Conservation (phyloP, 73 alveolate genomes). For the Stentor roeselii region DNA sequence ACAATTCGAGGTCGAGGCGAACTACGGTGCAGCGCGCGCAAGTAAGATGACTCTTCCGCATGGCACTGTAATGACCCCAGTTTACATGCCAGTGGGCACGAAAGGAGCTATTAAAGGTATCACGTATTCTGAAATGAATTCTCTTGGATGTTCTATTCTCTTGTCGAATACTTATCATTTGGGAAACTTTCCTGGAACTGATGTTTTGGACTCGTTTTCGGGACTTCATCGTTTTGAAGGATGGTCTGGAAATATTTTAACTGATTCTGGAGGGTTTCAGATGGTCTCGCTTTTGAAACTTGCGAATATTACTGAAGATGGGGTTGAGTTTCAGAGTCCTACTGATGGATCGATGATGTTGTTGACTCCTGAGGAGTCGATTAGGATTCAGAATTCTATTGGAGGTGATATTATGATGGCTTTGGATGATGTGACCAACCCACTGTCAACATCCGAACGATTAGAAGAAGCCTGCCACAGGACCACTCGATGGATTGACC, state of each 20-base stretch:
- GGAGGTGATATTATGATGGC: slow-evolving; percentile 99
- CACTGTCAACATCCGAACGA: slow-evolving; percentile 79
- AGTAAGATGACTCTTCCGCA: slow-evolving; percentile 95
- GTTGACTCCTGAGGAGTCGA: slow-evolving; percentile 98
- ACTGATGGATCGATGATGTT: slow-evolving; percentile 87
- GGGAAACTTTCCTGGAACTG: slow-evolving; percentile 99
- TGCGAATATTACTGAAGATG: slow-evolving; percentile 88
- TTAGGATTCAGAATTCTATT: slow-evolving; percentile 88
- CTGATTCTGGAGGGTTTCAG: slow-evolving; percentile 99
- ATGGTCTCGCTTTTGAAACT: slow-evolving; percentile 95
- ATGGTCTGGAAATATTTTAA: slow-evolving; percentile 92
- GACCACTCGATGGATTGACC: slow-evolving; percentile 98
- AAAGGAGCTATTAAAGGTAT: slow-evolving; percentile 98
- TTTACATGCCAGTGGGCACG: slow-evolving; percentile 99
- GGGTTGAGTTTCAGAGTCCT: slow-evolving; percentile 97
- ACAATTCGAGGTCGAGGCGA: slow-evolving; percentile 35
- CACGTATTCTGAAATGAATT: slow-evolving; percentile 81
- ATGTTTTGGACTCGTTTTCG: slow-evolving; percentile 80
- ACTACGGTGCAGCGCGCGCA: slow-evolving; percentile 84
- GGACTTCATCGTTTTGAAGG: slow-evolving; percentile 95
- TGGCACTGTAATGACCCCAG: slow-evolving; percentile 98
- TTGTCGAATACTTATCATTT: slow-evolving; percentile 98
- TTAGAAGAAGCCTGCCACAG: slow-evolving; percentile 98
- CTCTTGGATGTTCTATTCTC: slow-evolving; percentile 92
- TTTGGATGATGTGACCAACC: slow-evolving; percentile 91